phyloP scores from a whole-genome alignment of 345 rosid species.

The Anacardium occidentale region DNA sequence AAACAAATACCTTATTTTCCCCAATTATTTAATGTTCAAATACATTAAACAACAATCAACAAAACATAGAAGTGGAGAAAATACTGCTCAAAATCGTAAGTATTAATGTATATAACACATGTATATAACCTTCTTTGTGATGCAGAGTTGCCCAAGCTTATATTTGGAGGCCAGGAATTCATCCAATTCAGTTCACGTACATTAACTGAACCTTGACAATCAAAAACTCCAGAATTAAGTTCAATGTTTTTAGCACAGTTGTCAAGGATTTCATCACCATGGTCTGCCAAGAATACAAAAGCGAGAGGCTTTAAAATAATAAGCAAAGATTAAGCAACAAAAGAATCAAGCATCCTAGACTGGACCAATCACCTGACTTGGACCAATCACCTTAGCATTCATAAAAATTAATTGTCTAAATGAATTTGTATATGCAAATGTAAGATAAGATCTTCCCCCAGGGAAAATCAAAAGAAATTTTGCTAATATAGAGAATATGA shows the following conservation, averaged over 20 bases:
- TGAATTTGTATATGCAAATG: no score
- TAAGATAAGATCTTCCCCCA: not conserved
- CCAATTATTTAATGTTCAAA: not conserved
- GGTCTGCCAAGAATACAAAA: constrained; percentile 39
- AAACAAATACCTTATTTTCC: constrained; percentile 7
- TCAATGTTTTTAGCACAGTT: constrained; percentile 59
- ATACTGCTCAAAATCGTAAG: not conserved
- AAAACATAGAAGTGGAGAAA: not conserved
- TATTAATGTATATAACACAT: not conserved
- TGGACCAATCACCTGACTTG: not conserved
- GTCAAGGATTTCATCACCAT: constrained; percentile 59
- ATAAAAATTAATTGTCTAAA: not conserved
- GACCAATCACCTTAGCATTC: not conserved
- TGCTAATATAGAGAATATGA: not conserved
- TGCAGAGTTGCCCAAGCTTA: constrained; percentile 20
- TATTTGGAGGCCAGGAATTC: constrained; percentile 59
- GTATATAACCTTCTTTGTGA: constrained; percentile 37
- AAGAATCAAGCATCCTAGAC: not conserved
- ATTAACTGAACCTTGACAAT: constrained; percentile 40
- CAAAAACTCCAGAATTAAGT: constrained; percentile 47
- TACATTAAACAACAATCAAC: not conserved
- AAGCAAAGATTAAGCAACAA: not conserved
- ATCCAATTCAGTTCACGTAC: constrained; percentile 83
- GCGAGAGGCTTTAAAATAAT: not conserved
- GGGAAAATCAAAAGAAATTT: not conserved